phyloP scores from a whole-genome alignment of 2,329 filamentous ascomycete genomes.

The Orbilia brochopaga region DNA sequence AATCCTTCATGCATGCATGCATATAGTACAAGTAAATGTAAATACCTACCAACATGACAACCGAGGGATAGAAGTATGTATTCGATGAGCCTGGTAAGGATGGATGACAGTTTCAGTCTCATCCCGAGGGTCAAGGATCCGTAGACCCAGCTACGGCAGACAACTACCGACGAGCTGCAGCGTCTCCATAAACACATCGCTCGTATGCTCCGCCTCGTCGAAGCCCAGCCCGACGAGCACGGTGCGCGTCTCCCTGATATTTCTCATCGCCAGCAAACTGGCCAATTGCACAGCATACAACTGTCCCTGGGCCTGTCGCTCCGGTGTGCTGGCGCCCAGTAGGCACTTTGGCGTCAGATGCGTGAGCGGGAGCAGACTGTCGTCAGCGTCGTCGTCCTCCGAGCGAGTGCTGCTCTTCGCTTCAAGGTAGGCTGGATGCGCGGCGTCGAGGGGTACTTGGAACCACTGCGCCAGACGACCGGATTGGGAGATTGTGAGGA shows the following conservation, averaged over 20 bases:
- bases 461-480: conserved; percentile 90
- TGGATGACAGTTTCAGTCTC: no score
- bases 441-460: conserved; percentile 76
- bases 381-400: conserved; percentile 60
- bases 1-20: no score
- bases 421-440: conserved; percentile 69
- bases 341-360: conserved; percentile 86
- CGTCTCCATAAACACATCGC: conserved; percentile 58
- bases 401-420: conserved; percentile 55
- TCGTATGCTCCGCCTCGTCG: conserved; percentile 58
- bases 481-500: conserved; percentile 85
- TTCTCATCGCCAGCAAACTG: conserved; percentile 74
- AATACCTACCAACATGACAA: no score
- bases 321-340: conserved; percentile 78
- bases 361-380: conserved; percentile 73
- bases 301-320: conserved; percentile 82
- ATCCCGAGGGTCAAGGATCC: not conserved
- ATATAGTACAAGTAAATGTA: no score
- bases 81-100: no score
- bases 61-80: no score
- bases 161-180: conserved; percentile 69
- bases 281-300: conserved; percentile 89
- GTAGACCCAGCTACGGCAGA: conserved; percentile 18
- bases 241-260: conserved; percentile 68
- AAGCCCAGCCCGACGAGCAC: conserved; percentile 68